These are phyloP conservation scores for Trichophyton mentagrophytes DNA, from an alignment of 2,329 filamentous ascomycete genomes.

Conservation along the genomic window DNA sequence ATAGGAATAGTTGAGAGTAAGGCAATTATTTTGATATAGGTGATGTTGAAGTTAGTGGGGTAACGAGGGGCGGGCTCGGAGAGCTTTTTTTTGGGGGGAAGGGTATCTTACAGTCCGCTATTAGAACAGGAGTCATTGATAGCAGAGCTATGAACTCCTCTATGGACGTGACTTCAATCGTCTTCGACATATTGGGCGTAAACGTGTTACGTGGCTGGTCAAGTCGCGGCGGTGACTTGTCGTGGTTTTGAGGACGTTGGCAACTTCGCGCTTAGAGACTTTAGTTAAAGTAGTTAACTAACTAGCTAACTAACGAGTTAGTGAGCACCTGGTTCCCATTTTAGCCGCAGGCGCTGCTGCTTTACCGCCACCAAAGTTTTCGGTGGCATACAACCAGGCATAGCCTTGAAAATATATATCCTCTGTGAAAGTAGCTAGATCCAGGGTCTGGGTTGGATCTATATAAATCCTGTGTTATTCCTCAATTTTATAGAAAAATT, in stretches of 20 bases:
- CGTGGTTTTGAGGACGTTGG: slow-evolving; percentile 3
- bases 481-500: too few species aligned
- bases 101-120: slow-evolving; percentile 67
- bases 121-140: slow-evolving; percentile 61
- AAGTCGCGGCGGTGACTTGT: slow-evolving; percentile 6
- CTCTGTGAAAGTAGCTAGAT: too few species aligned
- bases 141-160: slow-evolving; percentile 57
- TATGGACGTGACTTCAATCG: slow-evolving; percentile 47
- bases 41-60: slow-evolving; percentile 1
- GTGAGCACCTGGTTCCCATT: background rate
- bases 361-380: too few species aligned
- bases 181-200: slow-evolving; percentile 27
- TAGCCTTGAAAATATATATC: too few species aligned
- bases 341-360: background rate
- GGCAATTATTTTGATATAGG: background rate
- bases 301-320: background rate
- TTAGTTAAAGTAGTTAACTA: background rate
- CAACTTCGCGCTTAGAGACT: background rate
- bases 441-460: too few species aligned
- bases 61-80: slow-evolving; percentile 13
- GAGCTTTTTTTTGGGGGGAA: background rate
- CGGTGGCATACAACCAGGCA: too few species aligned
- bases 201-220: background rate
- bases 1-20: background rate
- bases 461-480: too few species aligned